Evolutionary conservation across 805 yeast species (phyloP).

Genomic region (Myxozyma kluyveri): DNA sequence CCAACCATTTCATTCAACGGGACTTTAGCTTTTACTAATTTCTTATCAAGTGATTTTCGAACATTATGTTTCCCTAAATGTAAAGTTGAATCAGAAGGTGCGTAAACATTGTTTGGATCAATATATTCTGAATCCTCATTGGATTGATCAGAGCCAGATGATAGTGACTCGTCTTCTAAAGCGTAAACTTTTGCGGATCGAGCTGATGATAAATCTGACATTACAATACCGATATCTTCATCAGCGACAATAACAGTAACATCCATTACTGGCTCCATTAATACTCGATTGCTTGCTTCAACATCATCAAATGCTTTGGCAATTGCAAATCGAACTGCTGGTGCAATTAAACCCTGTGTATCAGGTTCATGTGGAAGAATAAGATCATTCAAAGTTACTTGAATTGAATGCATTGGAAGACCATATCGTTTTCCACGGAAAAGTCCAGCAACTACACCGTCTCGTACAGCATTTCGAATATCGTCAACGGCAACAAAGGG

Average conservation of each 20-base stretch:
- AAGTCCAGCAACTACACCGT: conserved; percentile 43
- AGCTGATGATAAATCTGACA: conserved; percentile 77
- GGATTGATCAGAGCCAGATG: conserved; percentile 11
- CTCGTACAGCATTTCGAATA: conserved; percentile 32
- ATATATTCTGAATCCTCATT: neutral
- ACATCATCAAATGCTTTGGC: conserved; percentile 40
- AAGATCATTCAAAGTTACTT: conserved; percentile 54
- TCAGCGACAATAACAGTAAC: conserved; percentile 65
- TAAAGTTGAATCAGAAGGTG: conserved; percentile 66
- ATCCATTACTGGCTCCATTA: conserved; percentile 87
- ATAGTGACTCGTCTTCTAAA: conserved; percentile 55
- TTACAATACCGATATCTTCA: conserved; percentile 73
- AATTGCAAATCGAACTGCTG: conserved; percentile 48
- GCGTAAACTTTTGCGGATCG: conserved; percentile 72
- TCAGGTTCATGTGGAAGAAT: conserved; percentile 51
- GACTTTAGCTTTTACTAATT: conserved; percentile 66
- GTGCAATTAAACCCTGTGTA: conserved; percentile 43
- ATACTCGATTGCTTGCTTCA: conserved; percentile 41
- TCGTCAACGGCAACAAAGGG: conserved; percentile 35
- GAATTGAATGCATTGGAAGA: conserved; percentile 59
- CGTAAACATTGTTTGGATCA: conserved; percentile 50
- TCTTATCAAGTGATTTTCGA: conserved; percentile 40
- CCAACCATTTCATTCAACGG: conserved; percentile 92
- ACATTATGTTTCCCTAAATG: conserved; percentile 35
- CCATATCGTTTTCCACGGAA: conserved; percentile 44